These are phyloP conservation scores for Elongisporangium senticosum DNA, from an alignment of 352 stramenopile genomes.

Conservation along the genomic window DNA sequence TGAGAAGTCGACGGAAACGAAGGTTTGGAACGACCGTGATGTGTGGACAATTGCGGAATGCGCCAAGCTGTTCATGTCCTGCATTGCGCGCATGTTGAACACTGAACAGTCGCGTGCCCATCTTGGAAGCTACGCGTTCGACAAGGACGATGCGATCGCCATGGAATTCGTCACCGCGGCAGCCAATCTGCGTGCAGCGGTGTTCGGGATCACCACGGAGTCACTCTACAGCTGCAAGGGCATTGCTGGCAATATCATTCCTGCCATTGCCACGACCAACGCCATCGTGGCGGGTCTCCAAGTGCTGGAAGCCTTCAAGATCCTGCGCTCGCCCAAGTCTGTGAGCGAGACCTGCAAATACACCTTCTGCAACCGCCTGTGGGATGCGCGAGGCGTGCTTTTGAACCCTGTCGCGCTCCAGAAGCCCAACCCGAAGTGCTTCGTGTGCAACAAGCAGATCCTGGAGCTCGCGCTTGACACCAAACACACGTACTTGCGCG, in stretches of 20 bases:
- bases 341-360: conserved; percentile 86
- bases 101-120: conserved; percentile 45
- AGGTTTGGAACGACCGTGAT: conserved; percentile 68
- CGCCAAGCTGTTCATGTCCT: conserved; percentile 79
- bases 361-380: conserved; percentile 91
- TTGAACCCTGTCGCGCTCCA: conserved; percentile 88
- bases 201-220: conserved; percentile 80
- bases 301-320: conserved; percentile 81
- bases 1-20: conserved; percentile 17
- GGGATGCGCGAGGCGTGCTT: conserved; percentile 89
- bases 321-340: conserved; percentile 54
- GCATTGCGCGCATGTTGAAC: conserved; percentile 56
- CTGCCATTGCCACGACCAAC: conserved; percentile 99
- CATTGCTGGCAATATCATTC: conserved; percentile 99
- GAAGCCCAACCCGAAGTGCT: conserved; percentile 92
- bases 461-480: conserved; percentile 90
- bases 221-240: conserved; percentile 94
- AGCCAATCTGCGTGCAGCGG: conserved; percentile 93
- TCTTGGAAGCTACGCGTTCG: conserved; percentile 89
- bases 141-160: conserved; percentile 96
- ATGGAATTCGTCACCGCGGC: conserved; percentile 98
- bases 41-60: conserved; percentile 89
- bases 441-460: conserved; percentile 93
- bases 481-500: conserved; percentile 68
- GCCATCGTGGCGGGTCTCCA: conserved; percentile 97